phyloP scores from a whole-genome alignment of 2,329 filamentous ascomycete species.

The Paraconiothyrium sp. region DNA sequence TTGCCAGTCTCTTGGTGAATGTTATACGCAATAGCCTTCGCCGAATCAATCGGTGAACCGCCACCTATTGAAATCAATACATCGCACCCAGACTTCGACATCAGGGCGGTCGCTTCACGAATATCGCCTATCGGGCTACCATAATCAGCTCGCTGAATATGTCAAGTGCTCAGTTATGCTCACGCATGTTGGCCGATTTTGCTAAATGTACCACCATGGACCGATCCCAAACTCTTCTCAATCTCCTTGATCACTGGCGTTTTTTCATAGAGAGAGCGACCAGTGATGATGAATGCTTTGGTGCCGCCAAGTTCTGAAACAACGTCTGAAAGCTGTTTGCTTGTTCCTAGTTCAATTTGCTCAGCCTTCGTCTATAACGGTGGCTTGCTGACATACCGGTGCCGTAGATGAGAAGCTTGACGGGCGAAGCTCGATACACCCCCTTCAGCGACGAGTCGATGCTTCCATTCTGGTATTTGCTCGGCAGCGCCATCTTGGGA shows the following conservation, averaged over 20 bases:
- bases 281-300: slow-evolving; percentile 67
- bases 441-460: slow-evolving; percentile 45
- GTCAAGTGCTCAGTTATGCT: slow-evolving; percentile 45
- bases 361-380: neutral
- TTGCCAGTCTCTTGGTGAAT: slow-evolving; percentile 50
- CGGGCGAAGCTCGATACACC: slow-evolving; percentile 47
- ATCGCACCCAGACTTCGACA: slow-evolving; percentile 49
- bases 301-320: slow-evolving; percentile 48
- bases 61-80: slow-evolving; percentile 52
- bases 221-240: slow-evolving; percentile 57
- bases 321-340: slow-evolving; percentile 42
- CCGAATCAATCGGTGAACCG: slow-evolving; percentile 63
- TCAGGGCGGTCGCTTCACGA: slow-evolving; percentile 44
- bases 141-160: slow-evolving; percentile 21
- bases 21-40: slow-evolving; percentile 52
- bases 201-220: slow-evolving; percentile 64
- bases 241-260: slow-evolving; percentile 64
- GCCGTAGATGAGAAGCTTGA: slow-evolving; percentile 51
- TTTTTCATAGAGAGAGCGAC: slow-evolving; percentile 63
- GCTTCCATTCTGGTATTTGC: slow-evolving; percentile 45
- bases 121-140: slow-evolving; percentile 48
- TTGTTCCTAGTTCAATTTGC: slow-evolving; percentile 35
- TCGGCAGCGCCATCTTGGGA: slow-evolving; percentile 43
- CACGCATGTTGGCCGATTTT: slow-evolving; percentile 66
- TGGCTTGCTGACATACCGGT: slow-evolving; percentile 29